Conservation (phyloP, 257 asterid genomes). For the Solanum phureja region DNA sequence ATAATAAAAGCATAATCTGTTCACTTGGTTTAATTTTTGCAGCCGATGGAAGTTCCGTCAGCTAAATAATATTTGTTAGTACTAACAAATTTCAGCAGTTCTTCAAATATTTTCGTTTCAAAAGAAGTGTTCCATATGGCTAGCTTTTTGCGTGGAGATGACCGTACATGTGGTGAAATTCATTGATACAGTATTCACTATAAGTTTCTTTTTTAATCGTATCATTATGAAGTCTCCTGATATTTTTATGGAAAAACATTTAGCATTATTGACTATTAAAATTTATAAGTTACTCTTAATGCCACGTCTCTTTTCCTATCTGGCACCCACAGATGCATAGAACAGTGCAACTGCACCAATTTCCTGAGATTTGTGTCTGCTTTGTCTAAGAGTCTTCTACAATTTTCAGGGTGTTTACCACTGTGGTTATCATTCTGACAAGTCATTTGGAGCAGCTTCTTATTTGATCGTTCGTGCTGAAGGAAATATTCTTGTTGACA, state of each 20-base stretch:
- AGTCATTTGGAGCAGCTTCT: slow-evolving; percentile 63
- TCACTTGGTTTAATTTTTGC: not conserved
- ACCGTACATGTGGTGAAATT: not conserved
- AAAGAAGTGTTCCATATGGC: not conserved
- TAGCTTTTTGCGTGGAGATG: not conserved
- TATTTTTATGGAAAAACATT: not conserved
- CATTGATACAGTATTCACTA: not conserved
- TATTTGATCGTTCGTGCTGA: slow-evolving; percentile 49
- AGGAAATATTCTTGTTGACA: slow-evolving; percentile 70
- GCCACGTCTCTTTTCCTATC: not conserved
- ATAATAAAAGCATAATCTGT: not conserved
- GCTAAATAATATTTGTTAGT: not conserved
- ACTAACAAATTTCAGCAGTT: not conserved
- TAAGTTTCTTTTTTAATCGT: not conserved
- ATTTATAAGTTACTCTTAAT: not conserved
- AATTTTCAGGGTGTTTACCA: slow-evolving; percentile 53
- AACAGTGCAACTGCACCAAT: not conserved
- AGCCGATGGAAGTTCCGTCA: not conserved
- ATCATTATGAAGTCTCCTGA: not conserved
- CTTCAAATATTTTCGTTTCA: not conserved
- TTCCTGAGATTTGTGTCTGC: not conserved
- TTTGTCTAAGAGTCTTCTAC: not conserved
- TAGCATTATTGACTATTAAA: not conserved
- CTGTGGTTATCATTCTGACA: slow-evolving; percentile 67
- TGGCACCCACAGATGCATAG: not conserved